phyloP scores from a whole-genome alignment of 2,329 filamentous ascomycete species.

The Beauveria scarabaeidicola region DNA sequence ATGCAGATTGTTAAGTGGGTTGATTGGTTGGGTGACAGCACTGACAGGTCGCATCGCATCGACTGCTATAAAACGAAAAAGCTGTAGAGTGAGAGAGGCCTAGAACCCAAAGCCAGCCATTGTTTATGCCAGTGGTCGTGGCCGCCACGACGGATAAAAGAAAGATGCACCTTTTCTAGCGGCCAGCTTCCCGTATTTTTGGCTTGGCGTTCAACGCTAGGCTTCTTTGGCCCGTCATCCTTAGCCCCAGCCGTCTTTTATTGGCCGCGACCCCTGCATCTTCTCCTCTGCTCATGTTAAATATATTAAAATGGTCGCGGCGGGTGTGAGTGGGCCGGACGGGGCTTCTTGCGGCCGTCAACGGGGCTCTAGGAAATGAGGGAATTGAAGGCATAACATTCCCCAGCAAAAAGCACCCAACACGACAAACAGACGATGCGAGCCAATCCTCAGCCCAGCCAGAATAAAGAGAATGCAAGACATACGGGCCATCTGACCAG shows the following conservation, averaged over 20 bases:
- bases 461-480: background rate
- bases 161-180: too few relatives aligned
- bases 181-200: constrained; percentile 1
- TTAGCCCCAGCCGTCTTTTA: background rate
- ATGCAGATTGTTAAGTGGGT: too few relatives aligned
- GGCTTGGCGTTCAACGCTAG: constrained; percentile 4
- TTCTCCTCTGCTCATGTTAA: background rate
- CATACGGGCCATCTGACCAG: background rate
- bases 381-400: background rate
- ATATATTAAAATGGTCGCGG: background rate
- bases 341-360: background rate
- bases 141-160: too few relatives aligned
- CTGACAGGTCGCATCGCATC: too few relatives aligned
- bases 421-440: background rate
- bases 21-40: too few relatives aligned
- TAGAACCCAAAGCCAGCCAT: too few relatives aligned
- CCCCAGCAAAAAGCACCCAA: background rate
- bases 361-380: constrained; percentile 4
- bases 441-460: background rate
- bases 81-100: too few relatives aligned
- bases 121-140: too few relatives aligned
- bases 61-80: too few relatives aligned
- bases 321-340: background rate
- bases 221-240: background rate
- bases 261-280: background rate